Percentiles rank a stretch among this genome's conserved stretches.
Conservation (phyloP, 2,329 filamentous ascomycete genomes). For the Scedosporium aurantiacum region DNA sequence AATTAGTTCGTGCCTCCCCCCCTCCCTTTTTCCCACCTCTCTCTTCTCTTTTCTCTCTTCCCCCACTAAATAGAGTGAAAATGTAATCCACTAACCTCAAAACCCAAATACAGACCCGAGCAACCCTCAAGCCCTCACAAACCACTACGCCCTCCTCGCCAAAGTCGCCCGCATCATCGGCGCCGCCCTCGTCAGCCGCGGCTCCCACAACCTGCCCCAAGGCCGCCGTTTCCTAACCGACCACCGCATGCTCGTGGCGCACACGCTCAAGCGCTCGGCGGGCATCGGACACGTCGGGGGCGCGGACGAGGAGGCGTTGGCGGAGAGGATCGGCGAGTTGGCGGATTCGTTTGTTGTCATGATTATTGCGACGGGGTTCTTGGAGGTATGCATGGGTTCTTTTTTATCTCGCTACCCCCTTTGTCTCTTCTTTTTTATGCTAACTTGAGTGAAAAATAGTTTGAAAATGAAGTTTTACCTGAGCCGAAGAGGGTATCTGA, state of each 20-base stretch:
- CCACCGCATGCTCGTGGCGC: constrained; percentile 73
- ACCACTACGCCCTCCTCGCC: constrained; percentile 76
- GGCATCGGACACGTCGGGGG: constrained; percentile 49
- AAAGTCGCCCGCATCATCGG: constrained; percentile 72
- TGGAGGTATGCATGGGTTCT: constrained; percentile 67
- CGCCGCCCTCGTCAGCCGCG: constrained; percentile 69
- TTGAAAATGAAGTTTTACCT: constrained; percentile 27
- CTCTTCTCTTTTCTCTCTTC: constrained; percentile 6
- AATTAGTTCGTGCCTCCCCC: constrained; percentile 29
- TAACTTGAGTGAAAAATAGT: constrained; percentile 16
- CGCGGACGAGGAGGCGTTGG: constrained; percentile 29
- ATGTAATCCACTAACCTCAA: constrained; percentile 11
- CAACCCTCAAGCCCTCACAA: constrained; percentile 58
- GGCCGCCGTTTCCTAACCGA: constrained; percentile 71
- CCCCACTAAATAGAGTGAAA: background rate
- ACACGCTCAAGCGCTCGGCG: constrained; percentile 81
- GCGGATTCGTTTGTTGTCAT: constrained; percentile 78
- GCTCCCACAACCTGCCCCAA: constrained; percentile 71
- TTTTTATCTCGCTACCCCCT: background rate
- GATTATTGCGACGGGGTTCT: constrained; percentile 70
- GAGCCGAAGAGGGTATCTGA: constrained; percentile 22
- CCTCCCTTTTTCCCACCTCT: background rate
- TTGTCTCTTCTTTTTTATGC: background rate
- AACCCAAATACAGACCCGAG: constrained; percentile 37
- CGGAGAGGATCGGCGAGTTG: constrained; percentile 59